Conservation (phyloP, 1,284 basidiomycete genomes). For the Ceratobasidium sp. region DNA sequence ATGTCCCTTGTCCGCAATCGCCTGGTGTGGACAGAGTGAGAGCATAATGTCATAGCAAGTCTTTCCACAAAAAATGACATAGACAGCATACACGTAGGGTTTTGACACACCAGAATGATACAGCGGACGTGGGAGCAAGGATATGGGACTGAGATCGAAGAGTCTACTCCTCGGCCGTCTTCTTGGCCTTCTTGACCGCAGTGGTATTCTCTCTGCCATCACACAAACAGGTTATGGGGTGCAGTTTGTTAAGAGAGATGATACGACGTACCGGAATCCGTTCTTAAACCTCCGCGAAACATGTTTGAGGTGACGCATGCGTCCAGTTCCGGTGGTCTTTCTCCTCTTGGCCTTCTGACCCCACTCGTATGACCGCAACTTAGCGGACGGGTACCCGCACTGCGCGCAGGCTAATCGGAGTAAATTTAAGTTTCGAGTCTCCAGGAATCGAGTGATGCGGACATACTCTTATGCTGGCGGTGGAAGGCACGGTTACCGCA, state of each 20-base stretch:
- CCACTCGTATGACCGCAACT: conserved; percentile 97
- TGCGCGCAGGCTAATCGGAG: conserved; percentile 82
- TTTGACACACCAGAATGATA: conserved; percentile 45
- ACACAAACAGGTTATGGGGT: neutral
- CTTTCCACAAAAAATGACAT: conserved; percentile 42
- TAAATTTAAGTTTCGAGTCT: neutral
- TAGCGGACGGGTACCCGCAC: conserved; percentile 97
- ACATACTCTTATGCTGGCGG: conserved; percentile 95
- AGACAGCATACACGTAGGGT: conserved; percentile 46
- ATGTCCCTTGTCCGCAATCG: neutral
- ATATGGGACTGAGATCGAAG: neutral
- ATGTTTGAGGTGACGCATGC: conserved; percentile 94
- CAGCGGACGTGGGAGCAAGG: conserved; percentile 18
- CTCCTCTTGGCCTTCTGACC: conserved; percentile 98
- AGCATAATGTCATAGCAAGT: conserved; percentile 45
- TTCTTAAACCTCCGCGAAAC: conserved; percentile 98
- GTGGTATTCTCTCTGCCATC: conserved; percentile 80
- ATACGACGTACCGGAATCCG: conserved; percentile 79
- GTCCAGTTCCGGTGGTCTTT: conserved; percentile 98
- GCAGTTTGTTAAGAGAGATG: conserved; percentile 35
- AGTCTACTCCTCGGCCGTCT: conserved; percentile 40
- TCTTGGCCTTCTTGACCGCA: conserved; percentile 64
- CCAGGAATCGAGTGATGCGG: neutral
- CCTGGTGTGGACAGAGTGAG: conserved; percentile 15
- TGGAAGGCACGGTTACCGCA: conserved; percentile 95